Percentiles rank a stretch among this genome's conserved stretches.
These are phyloP conservation scores for Fraxinus sp. DNA, from an alignment of 305 asterid genomes.

Conservation along the genomic window DNA sequence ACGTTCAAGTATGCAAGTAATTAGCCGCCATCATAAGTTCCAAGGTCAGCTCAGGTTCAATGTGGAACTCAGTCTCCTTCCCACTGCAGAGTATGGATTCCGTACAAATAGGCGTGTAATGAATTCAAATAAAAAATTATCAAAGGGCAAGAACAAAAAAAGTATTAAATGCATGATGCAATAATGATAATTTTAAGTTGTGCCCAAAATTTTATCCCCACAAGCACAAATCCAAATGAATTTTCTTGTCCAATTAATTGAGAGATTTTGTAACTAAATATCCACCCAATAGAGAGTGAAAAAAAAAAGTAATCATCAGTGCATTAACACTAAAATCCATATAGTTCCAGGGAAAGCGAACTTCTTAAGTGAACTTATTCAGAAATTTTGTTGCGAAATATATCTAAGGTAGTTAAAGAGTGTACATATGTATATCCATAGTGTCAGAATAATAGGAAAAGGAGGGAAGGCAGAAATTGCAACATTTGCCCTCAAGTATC, in stretches of 20 bases:
- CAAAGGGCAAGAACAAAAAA: neutral
- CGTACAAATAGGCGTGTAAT: conserved; percentile 2
- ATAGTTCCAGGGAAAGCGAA: neutral
- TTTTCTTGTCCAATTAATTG: neutral
- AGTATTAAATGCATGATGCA: neutral
- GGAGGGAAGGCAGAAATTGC: neutral
- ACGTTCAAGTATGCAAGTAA: conserved; percentile 74
- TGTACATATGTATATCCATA: neutral
- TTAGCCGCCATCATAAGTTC: conserved; percentile 98
- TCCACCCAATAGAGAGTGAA: neutral
- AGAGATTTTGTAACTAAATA: neutral
- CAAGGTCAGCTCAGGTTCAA: conserved; percentile 94
- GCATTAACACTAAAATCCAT: neutral
- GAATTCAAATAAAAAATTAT: conserved; percentile 8
- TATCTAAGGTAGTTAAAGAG: neutral
- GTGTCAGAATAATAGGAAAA: neutral
- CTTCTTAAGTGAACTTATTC: neutral
- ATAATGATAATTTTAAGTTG: neutral
- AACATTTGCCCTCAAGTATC: neutral
- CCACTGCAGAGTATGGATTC: conserved; percentile 53
- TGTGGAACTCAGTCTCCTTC: conserved; percentile 86
- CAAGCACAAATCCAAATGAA: neutral
- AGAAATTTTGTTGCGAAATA: neutral
- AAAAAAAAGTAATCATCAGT: neutral
- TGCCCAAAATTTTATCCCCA: neutral